Percentiles rank a stretch among this genome's conserved stretches.
These are phyloP conservation scores for Yarrowia keelungensis DNA, from an alignment of 805 yeast genomes.

Conservation along the genomic window DNA sequence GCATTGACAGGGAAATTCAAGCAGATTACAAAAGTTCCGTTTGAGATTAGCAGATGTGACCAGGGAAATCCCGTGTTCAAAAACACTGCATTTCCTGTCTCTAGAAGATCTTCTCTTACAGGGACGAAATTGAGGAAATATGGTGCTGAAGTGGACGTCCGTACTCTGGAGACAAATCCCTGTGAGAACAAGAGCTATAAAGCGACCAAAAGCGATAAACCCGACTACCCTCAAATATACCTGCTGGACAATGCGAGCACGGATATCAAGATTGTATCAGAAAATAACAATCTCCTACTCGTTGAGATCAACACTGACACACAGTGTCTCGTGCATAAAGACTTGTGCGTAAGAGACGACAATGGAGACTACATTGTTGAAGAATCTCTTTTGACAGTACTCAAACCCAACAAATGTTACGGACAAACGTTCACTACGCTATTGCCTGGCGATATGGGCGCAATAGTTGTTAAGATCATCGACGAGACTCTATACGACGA, in stretches of 20 bases:
- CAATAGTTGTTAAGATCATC: neutral
- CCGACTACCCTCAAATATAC: neutral
- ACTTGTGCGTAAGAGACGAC: neutral
- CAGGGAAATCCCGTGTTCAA: too few relatives aligned
- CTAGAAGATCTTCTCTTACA: too few relatives aligned
- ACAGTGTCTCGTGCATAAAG: neutral
- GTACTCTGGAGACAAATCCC: too few relatives aligned
- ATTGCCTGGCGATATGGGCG: neutral
- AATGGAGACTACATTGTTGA: neutral
- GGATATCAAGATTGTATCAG: neutral
- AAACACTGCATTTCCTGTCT: too few relatives aligned
- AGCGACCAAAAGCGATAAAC: too few relatives aligned
- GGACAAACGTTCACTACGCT: neutral
- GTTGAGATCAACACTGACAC: neutral
- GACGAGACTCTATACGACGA: neutral
- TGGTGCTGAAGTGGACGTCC: too few relatives aligned
- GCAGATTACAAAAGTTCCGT: too few relatives aligned
- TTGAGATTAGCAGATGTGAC: too few relatives aligned
- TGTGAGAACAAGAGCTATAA: neutral
- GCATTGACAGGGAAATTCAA: too few relatives aligned
- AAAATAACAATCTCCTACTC: neutral
- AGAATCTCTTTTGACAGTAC: neutral
- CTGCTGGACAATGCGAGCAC: neutral
- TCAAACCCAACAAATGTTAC: neutral
- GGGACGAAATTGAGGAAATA: too few relatives aligned